Evolutionary conservation across 352 stramenopile genomes (phyloP), one percentile per base, ranked within the genome.

Genomic region (Phytopythium aichiense): DNA sequence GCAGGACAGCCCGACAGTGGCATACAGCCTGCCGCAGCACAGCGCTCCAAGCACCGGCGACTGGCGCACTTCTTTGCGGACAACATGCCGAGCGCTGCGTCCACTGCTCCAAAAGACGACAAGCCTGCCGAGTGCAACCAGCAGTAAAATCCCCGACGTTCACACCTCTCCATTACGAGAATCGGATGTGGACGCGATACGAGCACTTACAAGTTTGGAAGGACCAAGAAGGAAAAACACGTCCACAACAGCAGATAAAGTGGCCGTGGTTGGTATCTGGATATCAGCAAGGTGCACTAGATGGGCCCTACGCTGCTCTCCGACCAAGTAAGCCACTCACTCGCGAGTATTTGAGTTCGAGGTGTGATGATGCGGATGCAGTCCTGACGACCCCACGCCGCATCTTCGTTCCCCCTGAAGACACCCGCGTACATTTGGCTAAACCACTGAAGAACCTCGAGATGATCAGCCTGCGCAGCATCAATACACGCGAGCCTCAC

Each of bases 41-140:
- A 31, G 3, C 46, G 46, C 20, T 30, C 52, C 30, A 46, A 31
- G 33, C 33, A 58, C 33, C 66, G 67, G 15, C 62, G 65, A 0
- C 63, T 79, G 30, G 73, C 72, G 13, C 66, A 67, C n/a, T 79
- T 81, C 54, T 74, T 85, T 40, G 33, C 52, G 4, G 18, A 69
- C 65, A 28, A 77, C 65, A 7, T 58, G 55, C 53, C 35, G 55
- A 33, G 40, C 52, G 16, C 49, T 49, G 30, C 31, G 37, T n/a
- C 20, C 2, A 43, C 63, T 12, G n/a, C 56, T 25, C n/a, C 45
- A 42, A 52, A 33, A 38, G 54, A 65, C 42, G 59, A 79, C 15
- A 69, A 80, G 30, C 71, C 69, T 0, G 69, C 69, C 16, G 76
- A 85, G 50, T 83, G 76, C 56, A 67, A 80, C 18, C 72, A 85